Evolutionary conservation across 768 basidiomycete genomes (phyloP), one percentile per base, ranked within the genome.

Genomic region (Leccinellum rugosiceps): DNA sequence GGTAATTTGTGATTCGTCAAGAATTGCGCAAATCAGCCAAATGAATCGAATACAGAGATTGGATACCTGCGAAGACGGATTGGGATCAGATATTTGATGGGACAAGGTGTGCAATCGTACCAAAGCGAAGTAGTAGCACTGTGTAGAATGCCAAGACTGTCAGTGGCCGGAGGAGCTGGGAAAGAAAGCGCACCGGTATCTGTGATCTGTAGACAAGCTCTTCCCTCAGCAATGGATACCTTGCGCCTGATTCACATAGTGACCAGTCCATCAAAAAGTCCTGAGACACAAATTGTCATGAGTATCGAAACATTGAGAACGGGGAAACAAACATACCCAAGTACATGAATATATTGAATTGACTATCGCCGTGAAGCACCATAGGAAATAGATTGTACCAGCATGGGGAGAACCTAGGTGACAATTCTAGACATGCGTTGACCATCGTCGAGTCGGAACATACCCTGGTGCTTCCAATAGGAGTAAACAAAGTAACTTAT

Each of bases 181-280:
- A 3, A 21, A 41, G 43, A 34, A 25, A 51, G 63, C 79, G 56
- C 30, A 91, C 87, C 35, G 80, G 78, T 60, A 86, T 76, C 44
- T 81, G 67, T 52, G 85, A 80, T 3, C 80, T 76, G 70, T 94
- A 97, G 3, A 92, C 75, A 31, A 95, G 73, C 45, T 96, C 91
- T 3, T 75, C 69, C 14, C 95, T 83, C 1, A 98, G 79, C 32
- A 91, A 73, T 13, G 75, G 80, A 61, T 88, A 77, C 58, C 66
- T 76, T 3, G 77, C 76, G 53, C 77, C 84, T 3, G 79, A 76
- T 56, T 82, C 78, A 31, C 91, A 75, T 26, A 98, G 65, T 0
- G 92, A 93, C 94, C 95, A 98, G 70, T 98, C 94, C 85, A 96
- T 91, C n/a, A 90, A 68, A 31, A 94, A 73, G 67, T 96, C 93